Conservation (phyloP, 2,329 filamentous ascomycete genomes). For the Orbilia quercus region DNA sequence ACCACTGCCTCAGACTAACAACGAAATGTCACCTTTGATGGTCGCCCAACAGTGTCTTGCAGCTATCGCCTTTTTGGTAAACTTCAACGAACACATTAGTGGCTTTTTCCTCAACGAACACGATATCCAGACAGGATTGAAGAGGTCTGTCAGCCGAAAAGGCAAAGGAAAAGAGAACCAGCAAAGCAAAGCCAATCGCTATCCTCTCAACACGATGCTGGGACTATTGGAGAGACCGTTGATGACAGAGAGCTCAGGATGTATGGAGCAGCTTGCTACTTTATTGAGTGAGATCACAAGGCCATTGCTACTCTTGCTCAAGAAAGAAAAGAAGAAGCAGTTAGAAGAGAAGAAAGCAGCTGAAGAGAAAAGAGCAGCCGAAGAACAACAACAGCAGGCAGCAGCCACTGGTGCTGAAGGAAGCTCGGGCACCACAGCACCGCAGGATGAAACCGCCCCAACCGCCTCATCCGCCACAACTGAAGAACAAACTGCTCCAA, state of each 20-base stretch:
- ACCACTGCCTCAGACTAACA: constrained; percentile 71
- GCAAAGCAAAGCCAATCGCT: constrained; percentile 79
- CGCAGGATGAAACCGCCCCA: not conserved
- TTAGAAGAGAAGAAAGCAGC: constrained; percentile 66
- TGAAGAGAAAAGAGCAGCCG: constrained; percentile 63
- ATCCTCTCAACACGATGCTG: constrained; percentile 89
- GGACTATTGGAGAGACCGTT: constrained; percentile 90
- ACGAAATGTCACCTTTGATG: constrained; percentile 91
- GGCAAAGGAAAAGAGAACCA: constrained; percentile 81
- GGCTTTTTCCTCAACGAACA: constrained; percentile 96
- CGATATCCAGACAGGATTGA: constrained; percentile 80
- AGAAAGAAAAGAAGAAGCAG: constrained; percentile 79
- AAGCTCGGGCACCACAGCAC: constrained; percentile 1
- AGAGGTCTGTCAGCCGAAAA: constrained; percentile 78
- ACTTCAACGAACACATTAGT: constrained; percentile 85
- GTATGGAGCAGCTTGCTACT: constrained; percentile 92
- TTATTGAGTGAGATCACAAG: constrained; percentile 88
- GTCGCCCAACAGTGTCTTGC: constrained; percentile 95
- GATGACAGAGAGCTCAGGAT: constrained; percentile 95
- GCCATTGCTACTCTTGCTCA: constrained; percentile 82
- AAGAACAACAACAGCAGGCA: constrained; percentile 27
- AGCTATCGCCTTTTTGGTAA: constrained; percentile 83
- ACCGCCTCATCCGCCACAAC: not conserved
- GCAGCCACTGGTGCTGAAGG: constrained; percentile 16
- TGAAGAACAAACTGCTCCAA: constrained; percentile 19